Evolutionary conservation across 2,329 filamentous ascomycete species (phyloP), one percentile per base, ranked within the genome.

Genomic region (Xylariaceae sp.): DNA sequence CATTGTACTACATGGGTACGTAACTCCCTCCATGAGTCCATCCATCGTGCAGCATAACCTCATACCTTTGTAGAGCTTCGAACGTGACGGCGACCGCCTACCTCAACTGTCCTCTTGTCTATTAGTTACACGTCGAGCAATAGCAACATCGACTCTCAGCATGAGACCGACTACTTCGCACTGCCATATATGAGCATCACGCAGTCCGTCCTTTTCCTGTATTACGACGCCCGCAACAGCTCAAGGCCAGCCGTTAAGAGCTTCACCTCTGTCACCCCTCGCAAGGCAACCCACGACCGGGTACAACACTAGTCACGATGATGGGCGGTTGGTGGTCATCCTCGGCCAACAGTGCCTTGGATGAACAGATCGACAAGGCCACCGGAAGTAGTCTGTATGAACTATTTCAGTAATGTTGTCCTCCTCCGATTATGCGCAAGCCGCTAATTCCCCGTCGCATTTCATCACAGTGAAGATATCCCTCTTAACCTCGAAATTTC

Each of bases 251-350:
- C 21, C 21, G 21, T 11, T 24, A 24, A 24, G 21, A 6, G 21
- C 7, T 24, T 24, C 21, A 7, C 6, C 21, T 7, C 7, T 24
- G 21, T 11, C 21, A 24, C 21, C 16, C 30, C 5, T 19, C 16
- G n/a, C n/a, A 15, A 27, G 32, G 35, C 44, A 36, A 36, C 21
- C 13, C 29, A 15, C 36, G 15, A 38, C 15, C 31, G 30, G 17
- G 15, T 24, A 6, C 21, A 23, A 27, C 37, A 6, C 14, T 34
- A 36, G 40, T 30, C 50, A 45, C 43, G 50, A 70, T 66, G 55
- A 84, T 75, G 74, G 96, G 96, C 89, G 83, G 88, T 61, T 88
- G 89, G 74, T 98, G 90, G 90, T 97, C 94, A 62, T 86, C 85
- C 53, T 90, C 88, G 62, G 78, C 82, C 66, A 88, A 87, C 65